Percentiles rank a stretch among this genome's conserved stretches.
These are phyloP conservation scores for Aspergillus egyptiacus DNA, from an alignment of 495 filamentous ascomycete genomes.

Conservation along the genomic window DNA sequence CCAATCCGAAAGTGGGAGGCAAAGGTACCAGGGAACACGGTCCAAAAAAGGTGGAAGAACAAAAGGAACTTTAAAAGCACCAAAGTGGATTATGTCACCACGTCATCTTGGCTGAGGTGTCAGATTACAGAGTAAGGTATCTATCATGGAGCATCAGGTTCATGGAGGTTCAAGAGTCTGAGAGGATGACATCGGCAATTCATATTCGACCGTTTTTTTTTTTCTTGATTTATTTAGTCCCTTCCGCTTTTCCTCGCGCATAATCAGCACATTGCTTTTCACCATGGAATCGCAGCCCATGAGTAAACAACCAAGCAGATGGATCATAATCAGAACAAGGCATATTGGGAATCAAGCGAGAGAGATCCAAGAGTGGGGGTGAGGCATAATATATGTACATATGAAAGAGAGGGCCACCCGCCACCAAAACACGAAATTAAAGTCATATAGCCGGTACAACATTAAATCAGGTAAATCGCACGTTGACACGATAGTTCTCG, in stretches of 20 bases:
- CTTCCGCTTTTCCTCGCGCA: conserved; percentile 2
- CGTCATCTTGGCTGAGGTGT: too few relatives aligned
- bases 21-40: too few relatives aligned
- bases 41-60: too few relatives aligned
- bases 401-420: conserved; percentile 21
- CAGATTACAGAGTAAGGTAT: neutral
- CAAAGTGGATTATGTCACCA: too few relatives aligned
- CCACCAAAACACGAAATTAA: conserved; percentile 20
- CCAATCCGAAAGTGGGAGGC: too few relatives aligned
- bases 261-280: conserved; percentile 12
- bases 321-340: conserved; percentile 13
- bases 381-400: conserved; percentile 35
- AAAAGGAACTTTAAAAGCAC: too few relatives aligned
- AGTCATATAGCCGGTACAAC: conserved; percentile 20
- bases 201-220: neutral
- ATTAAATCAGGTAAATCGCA: conserved; percentile 11
- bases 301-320: conserved; percentile 7
- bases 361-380: conserved; percentile 15
- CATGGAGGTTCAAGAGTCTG: too few relatives aligned
- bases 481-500: neutral
- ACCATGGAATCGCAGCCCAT: neutral
- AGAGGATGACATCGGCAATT: neutral
- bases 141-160: neutral
- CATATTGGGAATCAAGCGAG: conserved; percentile 17
- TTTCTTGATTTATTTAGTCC: neutral